Evolutionary conservation across 345 rosid genomes (phyloP).

Genomic region (Tarenaya hassleriana): DNA sequence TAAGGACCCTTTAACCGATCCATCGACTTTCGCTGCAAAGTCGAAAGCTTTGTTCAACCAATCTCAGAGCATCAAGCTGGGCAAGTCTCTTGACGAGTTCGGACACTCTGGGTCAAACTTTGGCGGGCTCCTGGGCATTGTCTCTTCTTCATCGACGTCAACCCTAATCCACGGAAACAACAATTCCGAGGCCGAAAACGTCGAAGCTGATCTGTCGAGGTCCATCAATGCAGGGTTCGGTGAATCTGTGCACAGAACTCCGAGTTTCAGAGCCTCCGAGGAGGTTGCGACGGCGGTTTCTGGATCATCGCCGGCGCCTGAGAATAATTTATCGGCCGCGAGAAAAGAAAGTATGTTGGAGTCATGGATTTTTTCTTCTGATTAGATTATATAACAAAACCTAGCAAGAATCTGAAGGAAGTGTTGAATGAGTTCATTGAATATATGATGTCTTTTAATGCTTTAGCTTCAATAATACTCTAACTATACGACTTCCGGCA

Average conservation of each 20-base stretch:
- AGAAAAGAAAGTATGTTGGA: slow-evolving; percentile 62
- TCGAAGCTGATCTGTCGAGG: slow-evolving; percentile 30
- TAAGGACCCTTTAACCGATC: slow-evolving; percentile 30
- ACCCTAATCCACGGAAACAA: slow-evolving; percentile 25
- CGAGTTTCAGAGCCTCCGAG: slow-evolving; percentile 18
- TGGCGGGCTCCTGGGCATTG: slow-evolving; percentile 44
- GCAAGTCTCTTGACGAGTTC: slow-evolving; percentile 18
- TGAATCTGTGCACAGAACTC: slow-evolving; percentile 30
- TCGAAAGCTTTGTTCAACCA: slow-evolving; percentile 14
- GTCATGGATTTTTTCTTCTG: slow-evolving; percentile 78
- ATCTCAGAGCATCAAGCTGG: slow-evolving; percentile 15
- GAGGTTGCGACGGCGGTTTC: slow-evolving; percentile 22
- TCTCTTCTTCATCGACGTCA: slow-evolving; percentile 25
- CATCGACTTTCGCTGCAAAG: slow-evolving; percentile 10
- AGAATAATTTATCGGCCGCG: slow-evolving; percentile 24
- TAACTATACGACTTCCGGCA: slow-evolving; percentile 12
- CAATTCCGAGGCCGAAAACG: slow-evolving; percentile 9
- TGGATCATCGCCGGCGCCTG: slow-evolving; percentile 25
- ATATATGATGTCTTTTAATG: slow-evolving; percentile 14
- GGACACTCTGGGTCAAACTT: slow-evolving; percentile 22
- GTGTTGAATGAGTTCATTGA: background rate
- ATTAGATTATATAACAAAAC: slow-evolving; percentile 25
- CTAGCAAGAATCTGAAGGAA: background rate
- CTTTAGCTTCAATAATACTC: slow-evolving; percentile 15
- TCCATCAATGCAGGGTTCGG: slow-evolving; percentile 31